These are phyloP conservation scores for Colletotrichum siamense DNA, from an alignment of 2,329 filamentous ascomycete genomes.

Conservation along the genomic window DNA sequence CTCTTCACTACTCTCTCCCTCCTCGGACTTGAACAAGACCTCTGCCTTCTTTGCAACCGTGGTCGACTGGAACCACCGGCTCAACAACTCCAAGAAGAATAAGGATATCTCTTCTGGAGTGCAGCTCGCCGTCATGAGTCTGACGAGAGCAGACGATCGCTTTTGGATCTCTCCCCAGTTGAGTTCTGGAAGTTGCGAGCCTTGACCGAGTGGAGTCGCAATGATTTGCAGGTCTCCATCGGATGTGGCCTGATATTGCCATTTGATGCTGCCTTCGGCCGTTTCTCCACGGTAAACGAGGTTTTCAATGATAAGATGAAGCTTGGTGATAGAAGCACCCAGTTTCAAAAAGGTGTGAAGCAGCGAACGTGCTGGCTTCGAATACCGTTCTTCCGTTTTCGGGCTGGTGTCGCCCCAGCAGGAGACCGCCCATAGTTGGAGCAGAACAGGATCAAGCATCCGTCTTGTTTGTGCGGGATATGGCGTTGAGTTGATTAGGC, in stretches of 20 bases:
- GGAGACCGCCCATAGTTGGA: constrained; percentile 68
- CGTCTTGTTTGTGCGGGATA: constrained; percentile 70
- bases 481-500: constrained; percentile 66
- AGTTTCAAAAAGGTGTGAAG: constrained; percentile 64
- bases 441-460: constrained; percentile 61
- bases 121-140: constrained; percentile 53
- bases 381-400: constrained; percentile 42
- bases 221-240: constrained; percentile 59
- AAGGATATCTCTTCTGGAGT: constrained; percentile 62
- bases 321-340: constrained; percentile 54
- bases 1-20: constrained; percentile 43
- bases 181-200: constrained; percentile 29
- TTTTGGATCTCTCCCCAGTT: constrained; percentile 51
- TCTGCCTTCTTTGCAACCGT: constrained; percentile 29
- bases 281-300: constrained; percentile 60
- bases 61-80: constrained; percentile 57
- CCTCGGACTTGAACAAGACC: constrained; percentile 28
- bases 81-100: constrained; percentile 65
- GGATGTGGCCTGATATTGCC: constrained; percentile 56
- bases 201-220: constrained; percentile 22
- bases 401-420: constrained; percentile 49
- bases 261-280: constrained; percentile 38
- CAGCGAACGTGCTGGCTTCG: constrained; percentile 52
- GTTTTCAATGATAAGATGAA: constrained; percentile 56
- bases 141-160: constrained; percentile 54